Conservation (phyloP, 2,329 filamentous ascomycete genomes). For the Monosporascus sp. region DNA sequence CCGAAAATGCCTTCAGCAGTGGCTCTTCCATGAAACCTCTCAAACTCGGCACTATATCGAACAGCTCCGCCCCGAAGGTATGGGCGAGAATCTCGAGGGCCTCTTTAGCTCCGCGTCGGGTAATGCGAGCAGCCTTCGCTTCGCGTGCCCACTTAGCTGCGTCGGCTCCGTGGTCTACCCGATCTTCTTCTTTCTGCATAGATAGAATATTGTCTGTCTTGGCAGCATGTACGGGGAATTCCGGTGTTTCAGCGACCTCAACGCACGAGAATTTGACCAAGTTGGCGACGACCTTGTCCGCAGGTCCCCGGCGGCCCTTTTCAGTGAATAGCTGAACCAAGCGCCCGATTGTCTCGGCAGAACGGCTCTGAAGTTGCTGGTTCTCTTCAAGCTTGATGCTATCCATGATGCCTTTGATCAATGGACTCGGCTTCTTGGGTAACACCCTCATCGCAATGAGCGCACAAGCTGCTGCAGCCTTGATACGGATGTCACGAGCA, state of each 20-base stretch:
- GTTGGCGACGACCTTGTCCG: constrained; percentile 94
- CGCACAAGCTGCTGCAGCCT: constrained; percentile 80
- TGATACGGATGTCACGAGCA: constrained; percentile 78
- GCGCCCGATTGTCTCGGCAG: constrained; percentile 75
- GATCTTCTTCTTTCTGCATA: constrained; percentile 94
- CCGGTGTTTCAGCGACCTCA: constrained; percentile 94
- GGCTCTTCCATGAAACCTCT: constrained; percentile 77
- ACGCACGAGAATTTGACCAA: constrained; percentile 97
- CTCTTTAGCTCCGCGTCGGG: constrained; percentile 88
- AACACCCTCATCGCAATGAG: constrained; percentile 81
- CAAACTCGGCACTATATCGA: constrained; percentile 81
- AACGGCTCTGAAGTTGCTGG: constrained; percentile 78
- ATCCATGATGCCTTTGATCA: constrained; percentile 98
- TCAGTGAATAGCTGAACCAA: constrained; percentile 84
- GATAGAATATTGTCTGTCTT: constrained; percentile 82
- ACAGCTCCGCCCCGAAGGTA: constrained; percentile 71
- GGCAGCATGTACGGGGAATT: constrained; percentile 78
- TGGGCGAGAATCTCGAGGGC: constrained; percentile 81
- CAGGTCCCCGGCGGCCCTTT: constrained; percentile 74
- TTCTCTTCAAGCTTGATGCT: constrained; percentile 96
- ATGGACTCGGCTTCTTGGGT: constrained; percentile 86
- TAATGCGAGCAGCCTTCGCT: constrained; percentile 82
- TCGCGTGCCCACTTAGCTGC: constrained; percentile 86
- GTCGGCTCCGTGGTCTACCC: constrained; percentile 79
- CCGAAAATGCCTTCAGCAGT: constrained; percentile 67